Conservation (phyloP, 139 green algal genomes). For the Nannochloris sp. region DNA sequence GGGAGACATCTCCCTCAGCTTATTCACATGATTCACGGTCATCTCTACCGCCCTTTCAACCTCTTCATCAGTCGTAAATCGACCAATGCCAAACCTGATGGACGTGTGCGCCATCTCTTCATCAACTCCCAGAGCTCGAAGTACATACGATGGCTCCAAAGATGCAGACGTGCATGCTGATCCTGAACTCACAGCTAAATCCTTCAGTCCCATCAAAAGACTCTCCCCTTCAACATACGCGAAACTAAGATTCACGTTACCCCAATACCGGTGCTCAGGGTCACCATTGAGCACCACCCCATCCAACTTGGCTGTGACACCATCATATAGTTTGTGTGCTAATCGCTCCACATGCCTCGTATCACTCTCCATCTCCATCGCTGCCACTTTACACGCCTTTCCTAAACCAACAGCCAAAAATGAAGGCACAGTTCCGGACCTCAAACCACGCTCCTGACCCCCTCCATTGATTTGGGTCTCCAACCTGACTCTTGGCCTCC, state of each 20-base stretch:
- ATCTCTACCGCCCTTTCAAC: constrained; percentile 70
- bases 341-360: constrained; percentile 57
- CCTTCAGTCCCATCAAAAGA: constrained; percentile 96
- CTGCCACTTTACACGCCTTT: constrained; percentile 70
- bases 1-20: constrained; percentile 90
- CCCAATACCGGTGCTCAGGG: constrained; percentile 34
- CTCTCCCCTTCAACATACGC: constrained; percentile 95
- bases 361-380: constrained; percentile 72
- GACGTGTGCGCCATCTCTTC: constrained; percentile 96
- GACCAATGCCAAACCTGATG: constrained; percentile 79
- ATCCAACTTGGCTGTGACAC: constrained; percentile 79
- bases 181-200: constrained; percentile 82
- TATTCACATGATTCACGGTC: constrained; percentile 85
- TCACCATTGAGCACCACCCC: constrained; percentile 81
- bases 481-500: constrained; percentile 85
- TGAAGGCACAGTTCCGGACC: constrained; percentile 74
- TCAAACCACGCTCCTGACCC: constrained; percentile 90
- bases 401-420: constrained; percentile 86
- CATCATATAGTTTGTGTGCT: constrained; percentile 65
- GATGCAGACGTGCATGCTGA: constrained; percentile 87
- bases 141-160: constrained; percentile 94
- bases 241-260: constrained; percentile 91
- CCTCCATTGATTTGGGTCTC: constrained; percentile 92
- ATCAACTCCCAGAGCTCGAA: constrained; percentile 92
- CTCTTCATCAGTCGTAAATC: constrained; percentile 93